Base-by-base conservation (phyloP, 2,329 filamentous ascomycete species). In the Epichloe baconii region DNA sequence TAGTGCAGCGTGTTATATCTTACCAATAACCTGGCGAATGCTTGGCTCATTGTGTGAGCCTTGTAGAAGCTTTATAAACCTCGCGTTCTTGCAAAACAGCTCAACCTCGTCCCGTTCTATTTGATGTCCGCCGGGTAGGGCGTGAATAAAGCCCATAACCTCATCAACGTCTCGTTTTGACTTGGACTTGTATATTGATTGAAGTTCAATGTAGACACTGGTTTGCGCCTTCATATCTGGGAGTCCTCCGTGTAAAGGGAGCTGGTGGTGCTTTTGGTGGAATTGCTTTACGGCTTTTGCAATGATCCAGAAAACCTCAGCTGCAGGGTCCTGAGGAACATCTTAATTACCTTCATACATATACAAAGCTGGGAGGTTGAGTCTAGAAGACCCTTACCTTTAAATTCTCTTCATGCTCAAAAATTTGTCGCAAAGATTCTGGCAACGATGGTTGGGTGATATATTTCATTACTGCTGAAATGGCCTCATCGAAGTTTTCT, bases 221-320 rank as follows among this genome's bases (percentile, higher is more conserved):
- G 90, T 95, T 63, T 91, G 80, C 3, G 93, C 89, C 71, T 98
- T 98, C 93, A 98, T 98, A 66, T 98, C 93, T 2, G 94, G 93
- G 2, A 98, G 73, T 3, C 85, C 82, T 12, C 93, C 94, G 0
- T 90, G 85, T 0, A 98, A 73, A 15, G 93, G 93, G 5, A 98
- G 75, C 31, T 83, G 76, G 7, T 76, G 71, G 63, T 96, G 81
- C 50, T 80, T 80, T 10, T 77, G 67, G 65, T 91, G 83, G 66
- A 98, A 98, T 19, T 76, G 63, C 54, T 82, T 82, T 51, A 97
- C 75, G 0, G 91, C 90, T 51, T 82, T 77, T 8, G 87, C 86
- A 58, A 96, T 91, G 54, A 90, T 69, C 93, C 94, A 98, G 70
- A 98, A 97, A 52, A 78, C 79, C 0, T 77, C 51, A 54, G 47